Evolutionary conservation across 306 rosid genomes (phyloP), one percentile per base, ranked within the genome.

Genomic region (Prunus mongolica): DNA sequence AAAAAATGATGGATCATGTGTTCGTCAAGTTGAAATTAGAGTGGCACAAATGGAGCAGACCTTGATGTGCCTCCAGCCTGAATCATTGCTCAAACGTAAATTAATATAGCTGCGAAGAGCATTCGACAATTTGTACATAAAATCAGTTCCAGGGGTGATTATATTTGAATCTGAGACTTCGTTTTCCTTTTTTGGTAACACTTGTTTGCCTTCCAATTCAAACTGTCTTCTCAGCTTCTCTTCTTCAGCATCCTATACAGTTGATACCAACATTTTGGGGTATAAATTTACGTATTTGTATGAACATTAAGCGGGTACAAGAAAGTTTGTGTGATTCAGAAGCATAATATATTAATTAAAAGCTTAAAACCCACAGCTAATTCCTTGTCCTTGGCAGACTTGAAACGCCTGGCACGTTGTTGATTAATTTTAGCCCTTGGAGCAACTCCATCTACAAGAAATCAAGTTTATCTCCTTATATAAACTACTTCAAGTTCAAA

Each of bases 391-490:
- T 80, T 84, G 0, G 90, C 38, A 5, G 38, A 32, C 38, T 32
- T 32, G 38, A 32, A 91, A 2, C 91, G 87, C 16, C 90, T 76
- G 0, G 75, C 38, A 11, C 93, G 55, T 41, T 86, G 96, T 44
- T 88, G 96, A 18, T 91, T 88, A 90, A 91, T 85, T 70, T 91
- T 88, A 1, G 87, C 90, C 19, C 91, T 84, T 5, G 96, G 96
- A 0, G 91, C 90, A 12, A 91, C 93, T 15, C 93, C 93, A 27
- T 88, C 96, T 91, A 52, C 49, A 27, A 38, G 2, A 15, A 22
- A 22, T 22, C 5, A 32, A 41, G 6, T 8, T 22, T 3, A 22
- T 11, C 8, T 1, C 15, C 5, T 22, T 22, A 22, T 24, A 22
- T 57, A 25, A 22, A 57, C 8, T 55, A 18, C 9, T n/a, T 60